phyloP scores from a whole-genome alignment of 306 rosid species.

The Fragaria iinumae region DNA sequence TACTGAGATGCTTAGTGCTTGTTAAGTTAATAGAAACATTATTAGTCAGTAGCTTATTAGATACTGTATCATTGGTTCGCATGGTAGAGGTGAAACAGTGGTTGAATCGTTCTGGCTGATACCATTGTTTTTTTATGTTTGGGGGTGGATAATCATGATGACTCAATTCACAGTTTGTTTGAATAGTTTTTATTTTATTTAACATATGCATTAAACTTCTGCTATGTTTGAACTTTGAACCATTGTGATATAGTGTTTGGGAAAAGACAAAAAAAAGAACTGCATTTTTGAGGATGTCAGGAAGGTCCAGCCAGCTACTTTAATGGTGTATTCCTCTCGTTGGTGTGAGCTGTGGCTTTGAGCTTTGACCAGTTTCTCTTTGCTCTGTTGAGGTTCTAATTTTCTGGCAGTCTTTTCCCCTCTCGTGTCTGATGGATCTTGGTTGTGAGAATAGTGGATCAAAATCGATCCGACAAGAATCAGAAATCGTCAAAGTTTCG shows the following conservation, averaged over 20 bases:
- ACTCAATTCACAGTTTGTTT: not conserved
- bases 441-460: not conserved
- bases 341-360: not conserved
- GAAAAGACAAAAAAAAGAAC: too few species aligned
- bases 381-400: not conserved
- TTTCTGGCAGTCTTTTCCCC: not conserved
- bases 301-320: conserved; percentile 84
- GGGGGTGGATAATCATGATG: not conserved
- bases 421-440: not conserved
- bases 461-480: too few species aligned
- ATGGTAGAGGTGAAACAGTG: not conserved
- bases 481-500: too few species aligned
- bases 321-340: conserved; percentile 26
- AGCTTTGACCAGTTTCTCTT: not conserved
- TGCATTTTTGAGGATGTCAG: conserved; percentile 88
- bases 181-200: not conserved
- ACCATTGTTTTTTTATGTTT: not conserved
- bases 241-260: not conserved
- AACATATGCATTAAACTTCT: not conserved
- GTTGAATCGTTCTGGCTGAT: not conserved
- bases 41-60: not conserved
- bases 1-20: not conserved
- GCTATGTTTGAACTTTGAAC: not conserved
- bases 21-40: not conserved
- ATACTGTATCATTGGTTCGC: not conserved